Evolutionary conservation across 345 rosid genomes (phyloP), one percentile per base, ranked within the genome.

Genomic region (Bruguiera parviflora): DNA sequence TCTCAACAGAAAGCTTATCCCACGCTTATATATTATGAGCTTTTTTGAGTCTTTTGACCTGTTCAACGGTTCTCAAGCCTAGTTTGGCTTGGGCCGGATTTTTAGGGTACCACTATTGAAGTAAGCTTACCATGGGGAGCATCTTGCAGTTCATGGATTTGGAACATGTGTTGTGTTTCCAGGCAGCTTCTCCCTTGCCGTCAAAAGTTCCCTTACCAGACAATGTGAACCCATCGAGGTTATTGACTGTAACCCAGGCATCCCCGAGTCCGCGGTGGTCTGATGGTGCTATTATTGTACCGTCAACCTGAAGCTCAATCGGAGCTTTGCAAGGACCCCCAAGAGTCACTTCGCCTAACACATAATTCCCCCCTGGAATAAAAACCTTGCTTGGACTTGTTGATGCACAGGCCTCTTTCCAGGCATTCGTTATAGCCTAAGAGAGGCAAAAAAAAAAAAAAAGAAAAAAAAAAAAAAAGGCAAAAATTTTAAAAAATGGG

Each of bases 151-250:
- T 37, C 1, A 46, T 58, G 20, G 63, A 73, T 39, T 60, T 61
- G 58, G 39, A 11, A 56, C 87, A 87, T 15, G 74, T 35, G 27
- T 74, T 84, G 56, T 66, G 53, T 33, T 70, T 68, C 83, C 87
- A 84, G 28, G 80, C 84, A 24, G 60, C n/a, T 5, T 75, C 61
- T 0, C 97, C 92, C 61, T 83, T 81, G 27, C 95, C 97, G 27
- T 91, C 88, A 56, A 91, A 83, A 21, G 79, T 73, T 31, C 97
- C 91, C 15, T 81, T 82, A 3, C 91, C 95, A 10, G 73, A 67
- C 33, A 89, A 10, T 0, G 77, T 80, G 43, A 91, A 66, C 2
- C 61, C 63, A 20, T 82, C 66, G 3, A 91, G 53, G 56, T 77
- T 52, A 13, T 58, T 24, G 68, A 91, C 72, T 19, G 65, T 18